These are phyloP conservation scores for Carallia pectinifolia DNA, from an alignment of 345 rosid genomes.

Conservation along the genomic window DNA sequence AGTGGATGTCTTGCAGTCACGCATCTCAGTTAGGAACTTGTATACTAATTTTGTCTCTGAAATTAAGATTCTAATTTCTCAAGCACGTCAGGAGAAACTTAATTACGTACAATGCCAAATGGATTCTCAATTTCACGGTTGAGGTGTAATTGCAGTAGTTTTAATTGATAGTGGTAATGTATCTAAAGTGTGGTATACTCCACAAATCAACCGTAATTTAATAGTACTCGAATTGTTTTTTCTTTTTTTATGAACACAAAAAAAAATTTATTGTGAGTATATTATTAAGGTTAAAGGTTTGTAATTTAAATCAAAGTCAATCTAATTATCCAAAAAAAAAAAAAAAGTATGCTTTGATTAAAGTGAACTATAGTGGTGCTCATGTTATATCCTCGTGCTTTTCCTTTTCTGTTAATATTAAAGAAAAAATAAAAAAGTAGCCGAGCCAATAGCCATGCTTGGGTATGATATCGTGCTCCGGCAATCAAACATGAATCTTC, in stretches of 20 bases:
- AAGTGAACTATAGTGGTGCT: constrained; percentile 6
- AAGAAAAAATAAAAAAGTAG: constrained; percentile 25
- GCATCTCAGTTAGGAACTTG: constrained; percentile 17
- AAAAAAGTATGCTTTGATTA: background rate
- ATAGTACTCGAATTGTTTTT: too few relatives aligned
- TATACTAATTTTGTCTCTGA: constrained; percentile 17
- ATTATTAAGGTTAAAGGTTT: too few relatives aligned
- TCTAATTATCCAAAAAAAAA: too few relatives aligned
- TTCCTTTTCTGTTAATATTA: constrained; percentile 16
- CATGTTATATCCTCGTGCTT: constrained; percentile 18
- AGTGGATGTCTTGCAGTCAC: constrained; percentile 12
- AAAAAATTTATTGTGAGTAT: too few relatives aligned
- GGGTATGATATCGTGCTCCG: constrained; percentile 13
- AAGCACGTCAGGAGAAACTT: constrained; percentile 16
- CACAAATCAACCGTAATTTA: background rate
- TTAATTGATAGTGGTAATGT: background rate
- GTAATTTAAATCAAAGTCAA: too few relatives aligned
- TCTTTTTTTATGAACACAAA: too few relatives aligned
- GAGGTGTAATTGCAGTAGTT: background rate
- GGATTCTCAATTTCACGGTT: constrained; percentile 19
- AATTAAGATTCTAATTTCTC: constrained; percentile 27
- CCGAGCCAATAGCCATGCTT: constrained; percentile 30
- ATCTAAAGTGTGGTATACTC: background rate
- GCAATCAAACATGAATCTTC: constrained; percentile 26
- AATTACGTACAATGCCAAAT: constrained; percentile 20